Evolutionary conservation across 2,329 filamentous ascomycete genomes (phyloP).

Genomic region (Chaetoscypha palmicola): DNA sequence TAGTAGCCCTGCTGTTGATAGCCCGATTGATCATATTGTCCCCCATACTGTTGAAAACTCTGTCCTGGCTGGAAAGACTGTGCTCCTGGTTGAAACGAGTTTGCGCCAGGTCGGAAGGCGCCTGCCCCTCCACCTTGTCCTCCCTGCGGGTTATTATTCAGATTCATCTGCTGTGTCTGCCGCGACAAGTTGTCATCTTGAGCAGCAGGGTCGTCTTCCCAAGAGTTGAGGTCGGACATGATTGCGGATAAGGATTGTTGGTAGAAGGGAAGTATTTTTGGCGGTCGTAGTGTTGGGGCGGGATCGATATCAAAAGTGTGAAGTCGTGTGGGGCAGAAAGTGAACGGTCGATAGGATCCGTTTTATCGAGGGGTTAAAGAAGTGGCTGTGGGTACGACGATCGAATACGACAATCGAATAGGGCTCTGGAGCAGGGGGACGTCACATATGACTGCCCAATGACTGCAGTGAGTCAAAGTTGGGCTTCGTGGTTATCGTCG

Average conservation of each 20-base stretch:
- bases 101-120: slow-evolving; percentile 59
- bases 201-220: slow-evolving; percentile 79
- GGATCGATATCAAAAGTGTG: slow-evolving; percentile 7
- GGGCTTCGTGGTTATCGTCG: too few relatives aligned
- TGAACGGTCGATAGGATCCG: slow-evolving; percentile 9
- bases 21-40: slow-evolving; percentile 46
- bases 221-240: slow-evolving; percentile 91
- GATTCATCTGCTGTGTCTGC: slow-evolving; percentile 69
- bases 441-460: too few relatives aligned
- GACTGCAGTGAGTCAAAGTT: too few relatives aligned
- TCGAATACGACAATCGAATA: too few relatives aligned
- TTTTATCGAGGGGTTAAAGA: slow-evolving; percentile 20
- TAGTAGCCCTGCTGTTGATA: slow-evolving; percentile 48
- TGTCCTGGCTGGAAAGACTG: slow-evolving; percentile 67
- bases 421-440: too few relatives aligned
- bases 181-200: slow-evolving; percentile 71
- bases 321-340: slow-evolving; percentile 1
- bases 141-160: slow-evolving; percentile 46
- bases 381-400: not conserved
- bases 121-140: slow-evolving; percentile 37
- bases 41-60: slow-evolving; percentile 52
- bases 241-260: slow-evolving; percentile 12
- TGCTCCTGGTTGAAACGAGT: slow-evolving; percentile 67
- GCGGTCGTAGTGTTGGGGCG: not conserved
- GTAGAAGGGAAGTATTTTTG: not conserved